Evolutionary conservation across 805 yeast species (phyloP), one percentile per base, ranked within the genome.

Genomic region (Teunomyces lycoperdinae): DNA sequence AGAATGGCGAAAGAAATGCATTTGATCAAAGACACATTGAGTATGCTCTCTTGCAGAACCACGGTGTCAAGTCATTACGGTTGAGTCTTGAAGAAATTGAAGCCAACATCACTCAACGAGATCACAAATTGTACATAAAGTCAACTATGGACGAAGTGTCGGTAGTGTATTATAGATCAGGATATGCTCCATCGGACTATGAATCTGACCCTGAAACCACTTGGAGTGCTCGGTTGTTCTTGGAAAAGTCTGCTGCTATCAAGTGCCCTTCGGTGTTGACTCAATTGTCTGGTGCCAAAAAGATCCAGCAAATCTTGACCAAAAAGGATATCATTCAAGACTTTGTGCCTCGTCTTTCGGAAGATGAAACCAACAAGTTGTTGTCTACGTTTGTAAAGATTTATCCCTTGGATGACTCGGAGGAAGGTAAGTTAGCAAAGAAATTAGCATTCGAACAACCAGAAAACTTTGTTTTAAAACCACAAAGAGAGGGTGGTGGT

Each of bases 401-500:
- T 14, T 83, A 87, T 64, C 97, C 99, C 11, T 66, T 94, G 55
- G 98, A 92, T 64, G 77, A 80, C 46, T 73, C 89, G 0, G 71
- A 68, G 34, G 73, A 76, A 30, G 97, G 96, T 3, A 55, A 58
- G 38, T 48, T 59, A 32, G 96, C 94, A 4, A 81, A 79, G 49
- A 68, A 77, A 50, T 65, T 88, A 40, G 96, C 96, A 1, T 70
- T 85, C 42, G 82, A 80, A 51, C 50, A 66, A 2, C 92, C 97
- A 0, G 81, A 80, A 46, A 74, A 77, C 20, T 94, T 73, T 63
- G 99, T 94, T 1, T 75, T 94, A 57, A 94, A 94, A 62, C 99
- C 99, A 3, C 99, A 94, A 68, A 80, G 99, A 71, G 99, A 94
- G 73, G 99, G 99, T 34, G 99, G 99, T 41, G 99, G 99, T 14